Base-by-base conservation (phyloP, 441 rosid species). In the Pelargonium citronellum region DNA sequence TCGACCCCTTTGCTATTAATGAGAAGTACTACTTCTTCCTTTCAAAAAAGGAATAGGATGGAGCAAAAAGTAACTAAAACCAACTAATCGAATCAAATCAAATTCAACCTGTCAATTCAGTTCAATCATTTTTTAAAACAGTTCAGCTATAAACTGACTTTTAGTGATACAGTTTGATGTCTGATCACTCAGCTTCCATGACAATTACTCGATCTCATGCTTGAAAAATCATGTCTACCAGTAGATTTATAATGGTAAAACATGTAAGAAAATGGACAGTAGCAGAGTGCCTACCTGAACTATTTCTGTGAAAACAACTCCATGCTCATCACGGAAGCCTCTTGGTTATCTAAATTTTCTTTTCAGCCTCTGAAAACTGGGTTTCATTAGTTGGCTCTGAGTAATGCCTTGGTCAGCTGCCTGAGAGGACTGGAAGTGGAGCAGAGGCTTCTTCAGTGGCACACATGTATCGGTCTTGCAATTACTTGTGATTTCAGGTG, bases 361-460 rank as follows among this genome's bases (percentile, higher is more conserved):
- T 49, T 49, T 49, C 55, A 49, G 15, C 55, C 55, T 49, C 55
- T 49, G 55, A 12, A 10, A 49, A 10, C 55, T 49, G 55, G 55
- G 97, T 82, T 83, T 89, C 81, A 89, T 85, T 61, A 87, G 83
- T 85, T 87, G 89, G 81, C 84, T 93, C 47, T 87, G 77, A 34
- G 84, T 74, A 55, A 68, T 20, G 71, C 60, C 71, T 67, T 80
- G 90, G 5, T 81, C 81, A 10, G 80, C 75, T 61, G 71, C 76
- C 69, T 80, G 84, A 67, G 60, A 7, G 47, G 82, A 64, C 71
- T 82, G 87, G 79, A 85, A 84, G 71, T 86, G 91, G 70, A 85
- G 72, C 64, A 79, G 77, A 75, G 88, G 92, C 75, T 69, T 85
- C 74, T 88, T 86, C 39, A 73, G 75, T 53, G 84, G 70, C 71